A percentile compares a stretch with the other conserved stretches of the same genome.
Evolutionary conservation across 768 basidiomycete species (phyloP).

Genomic region (Rhodotorula sphaerocarpa): DNA sequence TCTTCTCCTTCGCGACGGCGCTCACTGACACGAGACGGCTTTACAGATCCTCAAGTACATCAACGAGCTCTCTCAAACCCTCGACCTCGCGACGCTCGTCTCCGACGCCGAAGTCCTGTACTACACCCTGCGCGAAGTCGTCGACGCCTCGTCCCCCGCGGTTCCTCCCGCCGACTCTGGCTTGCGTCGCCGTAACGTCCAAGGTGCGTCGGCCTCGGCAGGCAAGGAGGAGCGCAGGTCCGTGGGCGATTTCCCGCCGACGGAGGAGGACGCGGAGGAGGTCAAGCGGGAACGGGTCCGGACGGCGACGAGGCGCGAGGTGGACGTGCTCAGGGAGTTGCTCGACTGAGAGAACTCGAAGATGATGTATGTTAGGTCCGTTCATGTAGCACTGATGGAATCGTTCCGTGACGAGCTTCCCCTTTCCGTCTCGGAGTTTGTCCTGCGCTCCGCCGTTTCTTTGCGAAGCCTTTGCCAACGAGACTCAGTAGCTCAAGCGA

Average conservation of each 20-base stretch:
- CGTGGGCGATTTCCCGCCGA: slow-evolving; percentile 26
- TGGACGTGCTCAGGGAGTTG: slow-evolving; percentile 5
- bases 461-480: no score
- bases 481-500: no score
- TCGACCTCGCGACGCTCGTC: slow-evolving; percentile 89
- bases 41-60: slow-evolving; percentile 56
- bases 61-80: slow-evolving; percentile 73
- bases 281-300: slow-evolving; percentile 4
- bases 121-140: slow-evolving; percentile 77
- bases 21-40: slow-evolving; percentile 14
- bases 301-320: slow-evolving; percentile 6
- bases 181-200: slow-evolving; percentile 5
- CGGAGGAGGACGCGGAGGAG: slow-evolving; percentile 19
- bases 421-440: no score
- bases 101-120: slow-evolving; percentile 96
- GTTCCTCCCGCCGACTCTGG: neutral
- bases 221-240: neutral
- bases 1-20: neutral
- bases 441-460: no score
- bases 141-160: slow-evolving; percentile 48
- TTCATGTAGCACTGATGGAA: no score
- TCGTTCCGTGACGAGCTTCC: no score
- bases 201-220: neutral
- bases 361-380: no score
- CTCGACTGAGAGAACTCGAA: slow-evolving; percentile 14